phyloP scores from a whole-genome alignment of 441 rosid genomes.

The Monsonia emarginata region DNA sequence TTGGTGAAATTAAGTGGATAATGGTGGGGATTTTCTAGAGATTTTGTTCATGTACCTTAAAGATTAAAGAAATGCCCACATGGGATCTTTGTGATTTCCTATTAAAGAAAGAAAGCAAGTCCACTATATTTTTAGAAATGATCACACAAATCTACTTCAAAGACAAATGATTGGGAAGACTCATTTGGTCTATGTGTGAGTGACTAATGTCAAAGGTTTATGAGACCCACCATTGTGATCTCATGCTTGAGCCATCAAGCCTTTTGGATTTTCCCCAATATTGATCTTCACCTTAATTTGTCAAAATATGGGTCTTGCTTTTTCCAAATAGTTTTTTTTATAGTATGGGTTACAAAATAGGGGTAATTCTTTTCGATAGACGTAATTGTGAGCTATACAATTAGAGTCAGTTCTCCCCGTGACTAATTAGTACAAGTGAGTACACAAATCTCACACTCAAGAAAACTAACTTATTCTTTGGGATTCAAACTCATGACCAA shows the following conservation, averaged over 20 bases:
- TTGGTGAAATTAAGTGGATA: neutral
- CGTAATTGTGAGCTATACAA: too few species aligned
- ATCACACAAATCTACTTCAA: neutral
- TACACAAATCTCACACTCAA: too few species aligned
- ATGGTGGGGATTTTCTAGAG: neutral
- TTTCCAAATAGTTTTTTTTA: too few species aligned
- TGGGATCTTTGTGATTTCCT: neutral
- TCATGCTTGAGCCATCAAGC: neutral
- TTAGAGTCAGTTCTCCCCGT: too few species aligned
- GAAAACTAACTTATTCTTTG: too few species aligned
- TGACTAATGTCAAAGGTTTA: neutral
- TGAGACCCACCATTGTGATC: neutral
- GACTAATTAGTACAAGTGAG: too few species aligned
- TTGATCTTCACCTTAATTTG: too few species aligned
- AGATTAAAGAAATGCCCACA: slow-evolving; percentile 1
- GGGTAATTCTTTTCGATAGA: too few species aligned
- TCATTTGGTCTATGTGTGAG: neutral
- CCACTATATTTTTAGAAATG: neutral
- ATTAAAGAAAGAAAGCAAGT: neutral
- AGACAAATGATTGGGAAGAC: neutral
- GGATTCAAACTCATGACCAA: too few species aligned
- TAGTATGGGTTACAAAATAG: too few species aligned
- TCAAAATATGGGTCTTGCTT: too few species aligned
- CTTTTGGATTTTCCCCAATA: neutral
- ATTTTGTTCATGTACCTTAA: neutral